These are phyloP conservation scores for Ceratobasidium sp. DNA, from an alignment of 1,284 basidiomycete genomes.

Conservation along the genomic window DNA sequence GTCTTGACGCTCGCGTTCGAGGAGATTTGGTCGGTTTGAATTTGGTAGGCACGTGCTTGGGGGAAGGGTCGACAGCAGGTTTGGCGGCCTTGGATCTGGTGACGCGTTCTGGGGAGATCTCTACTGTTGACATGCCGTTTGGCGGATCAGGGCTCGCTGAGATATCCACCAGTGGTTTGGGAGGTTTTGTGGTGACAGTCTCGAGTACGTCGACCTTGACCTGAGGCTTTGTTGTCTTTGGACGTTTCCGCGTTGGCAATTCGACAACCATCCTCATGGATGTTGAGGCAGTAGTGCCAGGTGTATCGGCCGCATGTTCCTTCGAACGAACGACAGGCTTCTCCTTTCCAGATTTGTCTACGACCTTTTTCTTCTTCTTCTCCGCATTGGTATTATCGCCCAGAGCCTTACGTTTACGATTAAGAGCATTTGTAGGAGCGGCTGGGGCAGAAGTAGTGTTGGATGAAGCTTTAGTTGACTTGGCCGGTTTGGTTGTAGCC, in stretches of 20 bases:
- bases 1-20: neutral
- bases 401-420: conserved; percentile 23
- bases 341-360: conserved; percentile 4
- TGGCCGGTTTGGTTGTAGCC: neutral
- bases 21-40: neutral
- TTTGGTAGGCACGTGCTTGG: neutral
- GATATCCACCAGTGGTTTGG: neutral
- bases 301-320: neutral
- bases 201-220: neutral
- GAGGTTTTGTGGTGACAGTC: neutral
- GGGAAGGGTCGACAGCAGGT: neutral
- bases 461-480: neutral
- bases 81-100: neutral
- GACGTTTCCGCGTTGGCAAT: conserved; percentile 15
- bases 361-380: conserved; percentile 35
- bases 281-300: conserved; percentile 5
- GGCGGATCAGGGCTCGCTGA: neutral
- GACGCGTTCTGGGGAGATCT: neutral
- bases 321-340: neutral
- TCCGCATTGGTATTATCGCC: conserved; percentile 34
- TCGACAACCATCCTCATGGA: conserved; percentile 25
- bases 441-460: neutral
- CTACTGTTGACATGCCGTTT: neutral
- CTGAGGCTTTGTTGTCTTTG: neutral
- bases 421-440: neutral